Base-by-base conservation (phyloP, 352 stramenopile genomes). In the Phytophthora tubulina region DNA sequence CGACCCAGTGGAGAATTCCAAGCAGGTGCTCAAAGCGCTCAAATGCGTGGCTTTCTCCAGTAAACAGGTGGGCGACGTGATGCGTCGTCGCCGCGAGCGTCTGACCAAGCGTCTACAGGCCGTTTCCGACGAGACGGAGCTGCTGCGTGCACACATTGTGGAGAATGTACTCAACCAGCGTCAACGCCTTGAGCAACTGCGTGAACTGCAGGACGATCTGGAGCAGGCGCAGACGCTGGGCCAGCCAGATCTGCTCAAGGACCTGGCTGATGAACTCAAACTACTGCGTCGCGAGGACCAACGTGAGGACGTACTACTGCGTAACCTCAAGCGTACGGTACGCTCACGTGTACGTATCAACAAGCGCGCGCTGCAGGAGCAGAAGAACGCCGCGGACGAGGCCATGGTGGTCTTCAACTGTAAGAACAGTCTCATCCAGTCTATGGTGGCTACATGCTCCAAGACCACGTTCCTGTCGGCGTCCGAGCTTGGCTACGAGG, bases 361-460 rank as follows among this genome's bases (percentile, higher is more conserved):
- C 56, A 76, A 80, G 39, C 75, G 73, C 33, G 30, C 69, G 39
- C 82, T 88, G 48, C 27, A 76, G 55, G 27, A 56, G 14, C 80
- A 85, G 46, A 79, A 84, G 53, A 38, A 53, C 7, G 42, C 39
- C 7, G 73, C 84, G 13, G 82, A 90, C 51, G 77, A 86, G 39
- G 72, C 75, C 42, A 76, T 87, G 58, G 70, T 75, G 32, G 70
- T 67, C 35, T 90, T 88, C 57, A 75, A 68, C 61, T 70, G 67
- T 64, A 90, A 88, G 74, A 75, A 90, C 65, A 83, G 80, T 68
- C 76, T 90, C 56, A 88, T 88, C 72, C 76, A 90, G 77, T 72
- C 73, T 44, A 70, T 90, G 67, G 69, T 90, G 50, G 57, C 70
- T 27, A 87, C 73, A 13, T 88, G 79, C 55, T 49, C 80, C 33